Conservation (phyloP, 768 basidiomycete species). For the Calocybe indica region DNA sequence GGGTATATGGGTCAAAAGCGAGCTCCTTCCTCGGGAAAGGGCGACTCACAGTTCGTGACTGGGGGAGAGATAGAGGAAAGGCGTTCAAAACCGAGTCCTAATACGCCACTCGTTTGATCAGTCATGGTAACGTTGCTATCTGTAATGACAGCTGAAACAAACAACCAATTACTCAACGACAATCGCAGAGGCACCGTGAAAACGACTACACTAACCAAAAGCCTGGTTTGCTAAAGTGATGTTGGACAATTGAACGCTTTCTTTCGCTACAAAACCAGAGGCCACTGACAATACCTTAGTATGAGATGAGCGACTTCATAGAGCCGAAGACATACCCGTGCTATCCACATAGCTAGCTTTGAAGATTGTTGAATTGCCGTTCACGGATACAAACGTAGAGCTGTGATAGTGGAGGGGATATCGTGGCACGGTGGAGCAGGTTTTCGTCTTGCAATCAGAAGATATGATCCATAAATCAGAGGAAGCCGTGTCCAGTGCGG, state of each 20-base stretch:
- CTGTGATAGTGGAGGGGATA: conserved; percentile 68
- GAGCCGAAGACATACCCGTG: conserved; percentile 43
- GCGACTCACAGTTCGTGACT: conserved; percentile 41
- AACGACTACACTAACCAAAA: conserved; percentile 45
- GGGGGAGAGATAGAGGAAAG: conserved; percentile 52
- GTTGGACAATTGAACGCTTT: conserved; percentile 55
- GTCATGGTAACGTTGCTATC: conserved; percentile 56
- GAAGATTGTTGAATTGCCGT: conserved; percentile 57
- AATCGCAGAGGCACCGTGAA: too few relatives aligned
- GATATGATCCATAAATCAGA: conserved; percentile 69
- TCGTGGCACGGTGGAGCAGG: conserved; percentile 55
- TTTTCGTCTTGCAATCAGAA: conserved; percentile 48
- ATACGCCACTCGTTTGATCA: conserved; percentile 62
- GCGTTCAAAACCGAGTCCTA: conserved; percentile 74
- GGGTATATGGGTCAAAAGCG: not conserved
- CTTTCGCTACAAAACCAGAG: conserved; percentile 66
- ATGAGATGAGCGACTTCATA: not conserved
- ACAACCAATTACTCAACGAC: not conserved
- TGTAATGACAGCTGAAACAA: conserved; percentile 47
- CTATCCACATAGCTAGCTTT: conserved; percentile 59
- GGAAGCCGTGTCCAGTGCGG: conserved; percentile 71
- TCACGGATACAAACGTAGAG: conserved; percentile 56
- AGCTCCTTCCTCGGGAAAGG: not conserved
- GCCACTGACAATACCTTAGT: conserved; percentile 34
- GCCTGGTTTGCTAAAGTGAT: conserved; percentile 55